These are phyloP conservation scores for Pichia kluyveri DNA, from an alignment of 805 yeast genomes.

Conservation along the genomic window DNA sequence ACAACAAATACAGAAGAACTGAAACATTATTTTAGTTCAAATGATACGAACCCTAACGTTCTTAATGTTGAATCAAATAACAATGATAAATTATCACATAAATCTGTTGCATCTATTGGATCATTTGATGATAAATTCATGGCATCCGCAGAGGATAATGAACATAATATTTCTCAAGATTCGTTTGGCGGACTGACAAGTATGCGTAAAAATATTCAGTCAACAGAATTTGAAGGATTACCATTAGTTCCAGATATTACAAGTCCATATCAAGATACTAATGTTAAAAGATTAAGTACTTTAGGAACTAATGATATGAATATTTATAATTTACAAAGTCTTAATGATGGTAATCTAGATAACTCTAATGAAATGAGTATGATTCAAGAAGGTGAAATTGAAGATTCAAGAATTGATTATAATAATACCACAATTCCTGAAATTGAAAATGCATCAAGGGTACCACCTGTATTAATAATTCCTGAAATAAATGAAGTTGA, in stretches of 20 bases:
- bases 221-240: background rate
- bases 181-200: constrained; percentile 8
- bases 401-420: constrained; percentile 10
- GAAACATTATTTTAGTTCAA: no score
- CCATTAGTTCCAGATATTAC: background rate
- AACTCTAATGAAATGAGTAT: constrained; percentile 23
- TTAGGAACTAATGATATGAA: constrained; percentile 24
- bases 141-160: background rate
- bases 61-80: background rate
- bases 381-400: constrained; percentile 27
- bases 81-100: background rate
- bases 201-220: background rate
- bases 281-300: constrained; percentile 16
- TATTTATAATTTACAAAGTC: constrained; percentile 20
- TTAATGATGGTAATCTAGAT: background rate
- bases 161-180: constrained; percentile 2
- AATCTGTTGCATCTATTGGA: constrained; percentile 8
- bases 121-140: constrained; percentile 12
- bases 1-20: background rate
- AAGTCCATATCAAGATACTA: background rate
- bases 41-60: background rate
- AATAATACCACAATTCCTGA: background rate
- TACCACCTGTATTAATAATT: background rate
- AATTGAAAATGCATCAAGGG: background rate
- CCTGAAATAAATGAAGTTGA: background rate